Base-by-base conservation (phyloP, 2,329 filamentous ascomycete genomes). In the Raffaelea deltoideospora region DNA sequence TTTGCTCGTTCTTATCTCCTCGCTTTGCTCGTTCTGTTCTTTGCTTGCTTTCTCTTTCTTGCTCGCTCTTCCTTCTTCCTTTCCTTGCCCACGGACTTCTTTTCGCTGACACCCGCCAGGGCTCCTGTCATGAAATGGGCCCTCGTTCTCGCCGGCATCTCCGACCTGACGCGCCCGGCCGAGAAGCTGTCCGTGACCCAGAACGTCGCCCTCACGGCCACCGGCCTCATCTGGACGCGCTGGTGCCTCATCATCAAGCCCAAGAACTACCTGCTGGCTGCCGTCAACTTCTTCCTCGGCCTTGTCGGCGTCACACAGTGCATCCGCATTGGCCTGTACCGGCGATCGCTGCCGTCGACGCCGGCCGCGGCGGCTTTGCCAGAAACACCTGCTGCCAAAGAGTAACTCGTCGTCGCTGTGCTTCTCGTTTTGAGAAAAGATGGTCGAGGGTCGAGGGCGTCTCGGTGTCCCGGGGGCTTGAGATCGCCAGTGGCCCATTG, bases 221-320 rank as follows among this genome's bases (percentile, higher is more conserved):
- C 90, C 10, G 90, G 90, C 47, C 62, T 81, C 46, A 98, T 98
- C 70, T 98, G 90, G 90, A 98, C 90, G 32, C 76, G 90, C 48
- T 98, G 90, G 90, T 98, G 90, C 69, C 70, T 96, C 55, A 81
- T 98, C 59, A 98, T 98, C 63, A 86, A 77, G 60, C 90, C 90
- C 40, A 77, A 76, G 61, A 98, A 98, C 69, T 64, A 86, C 53
- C 79, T 95, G 79, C 77, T 98, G 41, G 90, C 90, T 43, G 77
- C 86, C 38, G 90, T 96, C 56, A 98, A 98, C 74, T 95, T 95
- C 73, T 92, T 95, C 71, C 80, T 98, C 50, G 88, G 82, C 51
- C 64, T 79, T 47, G 87, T 95, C 44, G 90, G 90, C 50, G 64
- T 83, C 41, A 70, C 84, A 46, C 90, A 98, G 67, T 69, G 84